Evolutionary conservation across 371 early-diverging fungal species (phyloP), one percentile per base, ranked within the genome.

Genomic region (Apophysomyces sp.): DNA sequence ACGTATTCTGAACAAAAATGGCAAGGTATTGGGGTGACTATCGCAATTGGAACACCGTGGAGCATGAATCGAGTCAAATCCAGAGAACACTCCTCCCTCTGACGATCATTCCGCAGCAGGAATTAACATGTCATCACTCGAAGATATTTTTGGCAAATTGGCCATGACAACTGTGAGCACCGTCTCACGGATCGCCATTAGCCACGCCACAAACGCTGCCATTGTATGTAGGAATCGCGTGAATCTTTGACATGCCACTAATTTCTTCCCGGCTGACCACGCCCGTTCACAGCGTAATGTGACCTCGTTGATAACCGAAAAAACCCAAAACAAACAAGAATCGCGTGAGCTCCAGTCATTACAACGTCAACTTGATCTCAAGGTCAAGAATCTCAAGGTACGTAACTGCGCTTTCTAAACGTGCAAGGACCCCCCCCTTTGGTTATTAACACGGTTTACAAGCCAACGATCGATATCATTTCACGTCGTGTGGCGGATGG

Each of bases 161-260:
- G 90, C 91, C 2, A 66, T 91, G 58, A 83, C 82, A 18, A 89
- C 89, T 9, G 89, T 87, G 21, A 80, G 83, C 4, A 82, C 89
- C n/a, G 91, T 88, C 2, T 89, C 90, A 49, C 84, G 86, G 44
- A 89, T 89, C 21, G 91, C 91, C 16, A 77, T 91, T 44, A 86
- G 86, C 30, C 84, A 86, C 52, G 89, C 88, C 4, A 84, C 87
- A 6, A 86, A 85, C 52, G 76, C 86, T 26, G 91, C 90, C 28
- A 72, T 90, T 63, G 82, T 83, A 78, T 73, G 70, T 64, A 5
- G n/a, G n/a, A n/a, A n/a, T n/a, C n/a, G n/a, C 21, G 15, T 24
- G 40, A 3, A 9, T 24, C n/a, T 5, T 21, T 39, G n/a, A n/a
- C n/a, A n/a, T n/a, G n/a, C n/a, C 30, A 57, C 5, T 27, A 24